Conservation (phyloP, 768 basidiomycete species). For the Agaricus bisporus region DNA sequence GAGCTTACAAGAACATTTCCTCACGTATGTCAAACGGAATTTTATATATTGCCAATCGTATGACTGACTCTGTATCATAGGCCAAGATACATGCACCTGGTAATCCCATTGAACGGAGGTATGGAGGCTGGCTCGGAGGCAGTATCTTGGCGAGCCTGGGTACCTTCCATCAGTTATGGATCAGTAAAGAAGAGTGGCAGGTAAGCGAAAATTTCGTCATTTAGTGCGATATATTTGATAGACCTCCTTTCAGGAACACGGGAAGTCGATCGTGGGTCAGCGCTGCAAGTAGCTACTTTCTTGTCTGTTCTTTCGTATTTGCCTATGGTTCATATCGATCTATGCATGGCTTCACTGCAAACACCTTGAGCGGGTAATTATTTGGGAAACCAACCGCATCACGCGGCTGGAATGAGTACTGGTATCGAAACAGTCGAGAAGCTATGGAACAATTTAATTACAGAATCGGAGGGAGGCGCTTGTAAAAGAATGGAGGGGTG, state of each 20-base stretch:
- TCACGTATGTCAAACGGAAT: slow-evolving; percentile 50
- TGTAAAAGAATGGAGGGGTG: slow-evolving; percentile 5
- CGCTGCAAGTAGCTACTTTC: slow-evolving; percentile 62
- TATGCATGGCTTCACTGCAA: neutral
- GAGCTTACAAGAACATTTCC: slow-evolving; percentile 75
- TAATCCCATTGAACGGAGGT: slow-evolving; percentile 83
- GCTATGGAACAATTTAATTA: slow-evolving; percentile 4
- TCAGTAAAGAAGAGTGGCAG: slow-evolving; percentile 91
- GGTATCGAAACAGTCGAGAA: slow-evolving; percentile 1
- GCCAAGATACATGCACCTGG: slow-evolving; percentile 92
- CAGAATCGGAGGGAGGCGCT: neutral
- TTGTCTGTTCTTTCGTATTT: neutral
- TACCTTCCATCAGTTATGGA: slow-evolving; percentile 97
- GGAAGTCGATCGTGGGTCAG: slow-evolving; percentile 75
- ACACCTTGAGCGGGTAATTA: slow-evolving; percentile 3
- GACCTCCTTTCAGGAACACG: slow-evolving; percentile 55
- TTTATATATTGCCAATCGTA: neutral
- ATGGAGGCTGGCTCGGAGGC: slow-evolving; percentile 94
- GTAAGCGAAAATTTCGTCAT: slow-evolving; percentile 32
- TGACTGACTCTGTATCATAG: slow-evolving; percentile 25
- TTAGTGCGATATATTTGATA: neutral
- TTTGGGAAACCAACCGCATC: slow-evolving; percentile 2
- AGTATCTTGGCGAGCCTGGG: slow-evolving; percentile 92
- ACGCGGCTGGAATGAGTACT: slow-evolving; percentile 5
- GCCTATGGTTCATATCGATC: too few species aligned